Evolutionary conservation across 2,329 filamentous ascomycete genomes (phyloP).

Genomic region (Phaeosphaeria sp.): DNA sequence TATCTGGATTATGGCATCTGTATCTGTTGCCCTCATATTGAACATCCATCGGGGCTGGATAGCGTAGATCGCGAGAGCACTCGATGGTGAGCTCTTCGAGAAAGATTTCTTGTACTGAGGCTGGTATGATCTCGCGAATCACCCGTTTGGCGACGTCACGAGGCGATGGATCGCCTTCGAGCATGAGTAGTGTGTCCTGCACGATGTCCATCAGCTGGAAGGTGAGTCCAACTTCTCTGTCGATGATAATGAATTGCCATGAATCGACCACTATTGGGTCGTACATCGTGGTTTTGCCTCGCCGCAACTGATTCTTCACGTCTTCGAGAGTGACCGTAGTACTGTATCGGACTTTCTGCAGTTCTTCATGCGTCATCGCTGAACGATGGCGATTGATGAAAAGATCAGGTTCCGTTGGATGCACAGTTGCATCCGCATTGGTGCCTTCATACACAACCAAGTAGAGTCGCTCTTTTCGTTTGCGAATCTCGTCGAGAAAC

Average conservation of each 20-base stretch:
- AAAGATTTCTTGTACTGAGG: slow-evolving; percentile 29
- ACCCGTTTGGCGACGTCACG: slow-evolving; percentile 30
- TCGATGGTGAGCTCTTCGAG: slow-evolving; percentile 28
- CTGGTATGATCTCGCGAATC: slow-evolving; percentile 30
- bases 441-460: slow-evolving; percentile 39
- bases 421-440: slow-evolving; percentile 31
- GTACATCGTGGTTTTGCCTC: slow-evolving; percentile 33
- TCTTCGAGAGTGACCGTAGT: slow-evolving; percentile 32
- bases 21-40: slow-evolving; percentile 37
- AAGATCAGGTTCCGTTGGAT: slow-evolving; percentile 29
- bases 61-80: slow-evolving; percentile 18
- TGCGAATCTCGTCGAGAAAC: slow-evolving; percentile 31
- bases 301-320: slow-evolving; percentile 33
- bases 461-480: slow-evolving; percentile 22
- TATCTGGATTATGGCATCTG: slow-evolving; percentile 26
- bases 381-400: slow-evolving; percentile 32
- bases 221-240: slow-evolving; percentile 28
- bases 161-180: slow-evolving; percentile 29
- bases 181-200: slow-evolving; percentile 33
- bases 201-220: slow-evolving; percentile 38
- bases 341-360: slow-evolving; percentile 20
- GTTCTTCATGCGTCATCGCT: slow-evolving; percentile 14
- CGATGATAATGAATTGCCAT: slow-evolving; percentile 43
- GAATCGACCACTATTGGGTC: slow-evolving; percentile 41
- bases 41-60: slow-evolving; percentile 24